phyloP scores from a whole-genome alignment of 345 rosid species.

The Populus alba region DNA sequence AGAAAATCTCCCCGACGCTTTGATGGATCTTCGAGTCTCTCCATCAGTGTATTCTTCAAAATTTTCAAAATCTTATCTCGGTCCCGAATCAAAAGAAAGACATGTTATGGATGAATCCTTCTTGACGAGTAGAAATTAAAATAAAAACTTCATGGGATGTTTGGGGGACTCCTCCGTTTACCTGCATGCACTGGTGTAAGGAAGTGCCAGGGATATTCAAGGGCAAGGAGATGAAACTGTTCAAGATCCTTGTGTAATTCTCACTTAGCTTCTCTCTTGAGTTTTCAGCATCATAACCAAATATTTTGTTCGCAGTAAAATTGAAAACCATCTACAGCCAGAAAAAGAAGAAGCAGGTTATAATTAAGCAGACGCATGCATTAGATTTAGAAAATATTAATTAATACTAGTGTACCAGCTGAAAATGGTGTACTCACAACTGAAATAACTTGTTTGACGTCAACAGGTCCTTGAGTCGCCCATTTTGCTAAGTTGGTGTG shows the following conservation, averaged over 20 bases:
- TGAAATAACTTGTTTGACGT: neutral
- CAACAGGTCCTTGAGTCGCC: neutral
- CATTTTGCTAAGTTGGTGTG: slow-evolving; percentile 4
- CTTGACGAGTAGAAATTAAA: neutral
- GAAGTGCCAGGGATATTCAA: slow-evolving; percentile 38
- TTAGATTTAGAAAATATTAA: neutral
- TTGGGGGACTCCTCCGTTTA: neutral
- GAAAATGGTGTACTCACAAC: neutral
- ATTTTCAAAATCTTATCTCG: slow-evolving; percentile 4
- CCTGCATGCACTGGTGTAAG: slow-evolving; percentile 39
- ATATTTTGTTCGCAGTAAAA: slow-evolving; percentile 18
- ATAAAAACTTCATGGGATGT: neutral
- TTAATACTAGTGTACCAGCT: too few relatives aligned
- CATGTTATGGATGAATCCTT: neutral
- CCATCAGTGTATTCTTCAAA: slow-evolving; percentile 7
- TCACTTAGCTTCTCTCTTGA: slow-evolving; percentile 15
- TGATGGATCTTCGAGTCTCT: slow-evolving; percentile 16
- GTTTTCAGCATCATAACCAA: slow-evolving; percentile 19
- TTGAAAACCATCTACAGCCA: slow-evolving; percentile 26
- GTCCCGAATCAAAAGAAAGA: slow-evolving; percentile 6
- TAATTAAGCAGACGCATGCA: neutral
- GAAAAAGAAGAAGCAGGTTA: neutral
- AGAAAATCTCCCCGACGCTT: slow-evolving; percentile 21
- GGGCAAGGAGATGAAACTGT: slow-evolving; percentile 32
- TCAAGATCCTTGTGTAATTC: neutral